Evolutionary conservation across 257 asterid species (phyloP), one percentile per base, ranked within the genome.

Genomic region (Datura wrightii): DNA sequence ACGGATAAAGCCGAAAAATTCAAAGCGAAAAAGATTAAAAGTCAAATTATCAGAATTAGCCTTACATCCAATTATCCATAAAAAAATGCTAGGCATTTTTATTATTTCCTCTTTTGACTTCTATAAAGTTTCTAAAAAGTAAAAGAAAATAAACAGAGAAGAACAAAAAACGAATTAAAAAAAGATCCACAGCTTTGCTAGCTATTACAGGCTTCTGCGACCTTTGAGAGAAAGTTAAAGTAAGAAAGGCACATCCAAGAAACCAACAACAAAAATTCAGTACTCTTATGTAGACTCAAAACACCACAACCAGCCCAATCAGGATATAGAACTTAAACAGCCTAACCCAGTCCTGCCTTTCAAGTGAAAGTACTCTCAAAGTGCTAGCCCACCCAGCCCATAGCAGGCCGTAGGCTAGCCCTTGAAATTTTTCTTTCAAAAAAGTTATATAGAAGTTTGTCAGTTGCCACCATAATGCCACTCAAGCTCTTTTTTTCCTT

Each of bases 351-450:
- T 50, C 81, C 62, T 50, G 60, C 24, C 81, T 13, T 76, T 48
- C 81, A 74, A 13, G 60, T 13, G 60, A 74, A 74, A 48, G 58
- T 48, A 72, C 81, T 11, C 11, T 74, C 60, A 74, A 74, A 74
- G 34, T 48, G 60, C 81, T 74, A 48, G 13, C 42, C 10, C 79
- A 70, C 55, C 16, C 10, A 72, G 6, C 56, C 39, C 41, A 72
- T 10, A 72, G 59, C 42, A 46, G 58, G 59, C 80, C 15, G 42
- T 74, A 42, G 80, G 19, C 80, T 72, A 74, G 59, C 80, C 42
- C 10, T 74, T 60, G 59, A 74, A 74, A 37, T 46, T 74, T 67
- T 46, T 74, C 42, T 19, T 74, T 74, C n/a, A 74, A 18, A 48
- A 19, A 71, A 19, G 37, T n/a, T 19, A 39, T 46, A n/a, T 46